Evolutionary conservation across 306 rosid genomes (phyloP).

Genomic region (Lathyrus aphaca): DNA sequence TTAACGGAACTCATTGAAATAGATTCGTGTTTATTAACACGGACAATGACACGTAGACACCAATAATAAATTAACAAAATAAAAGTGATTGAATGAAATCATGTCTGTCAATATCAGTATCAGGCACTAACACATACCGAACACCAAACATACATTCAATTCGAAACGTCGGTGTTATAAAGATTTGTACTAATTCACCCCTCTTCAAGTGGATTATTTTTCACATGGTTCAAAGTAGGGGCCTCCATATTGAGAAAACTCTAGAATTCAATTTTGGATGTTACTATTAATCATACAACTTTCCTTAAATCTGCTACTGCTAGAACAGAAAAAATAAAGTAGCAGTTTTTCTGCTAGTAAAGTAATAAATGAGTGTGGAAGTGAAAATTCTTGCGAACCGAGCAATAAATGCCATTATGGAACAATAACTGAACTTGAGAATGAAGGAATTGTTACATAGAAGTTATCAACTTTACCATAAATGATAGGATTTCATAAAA

Average conservation of each 20-base stretch:
- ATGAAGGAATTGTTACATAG: constrained; percentile 7
- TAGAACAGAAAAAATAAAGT: constrained; percentile 34
- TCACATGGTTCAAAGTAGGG: constrained; percentile 11
- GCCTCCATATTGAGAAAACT: not conserved
- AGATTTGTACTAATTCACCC: not conserved
- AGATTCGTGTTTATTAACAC: not conserved
- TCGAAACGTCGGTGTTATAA: not conserved
- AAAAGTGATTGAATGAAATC: not conserved
- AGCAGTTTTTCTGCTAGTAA: constrained; percentile 26
- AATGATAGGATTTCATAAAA: constrained; percentile 12
- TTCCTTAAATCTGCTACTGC: constrained; percentile 29
- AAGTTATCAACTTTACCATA: constrained; percentile 33
- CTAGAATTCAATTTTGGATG: constrained; percentile 22
- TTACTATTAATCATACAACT: constrained; percentile 28
- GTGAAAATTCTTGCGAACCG: constrained; percentile 35
- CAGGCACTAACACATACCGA: not conserved
- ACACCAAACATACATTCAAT: not conserved
- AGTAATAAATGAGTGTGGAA: constrained; percentile 44
- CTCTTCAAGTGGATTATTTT: not conserved
- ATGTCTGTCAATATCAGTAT: not conserved
- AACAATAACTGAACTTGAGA: not conserved
- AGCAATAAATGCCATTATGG: constrained; percentile 39
- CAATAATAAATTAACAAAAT: not conserved
- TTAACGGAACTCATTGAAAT: constrained; percentile 6
- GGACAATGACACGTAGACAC: not conserved